phyloP scores from a whole-genome alignment of 495 filamentous ascomycete genomes.

The Trichocladium uniseriatum region DNA sequence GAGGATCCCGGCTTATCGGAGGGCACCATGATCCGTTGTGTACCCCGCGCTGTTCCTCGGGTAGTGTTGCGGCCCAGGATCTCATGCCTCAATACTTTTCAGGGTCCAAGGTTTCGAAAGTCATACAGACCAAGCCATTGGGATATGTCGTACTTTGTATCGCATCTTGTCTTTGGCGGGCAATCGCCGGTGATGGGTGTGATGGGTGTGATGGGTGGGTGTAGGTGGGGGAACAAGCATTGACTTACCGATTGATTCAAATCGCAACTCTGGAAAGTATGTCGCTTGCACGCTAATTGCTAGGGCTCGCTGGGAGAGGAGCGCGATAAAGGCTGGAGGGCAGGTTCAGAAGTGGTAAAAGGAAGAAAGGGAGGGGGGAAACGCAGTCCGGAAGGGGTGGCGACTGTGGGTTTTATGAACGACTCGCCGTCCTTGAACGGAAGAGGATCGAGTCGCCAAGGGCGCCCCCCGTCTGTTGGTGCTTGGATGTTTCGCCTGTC shows the following conservation, averaged over 20 bases:
- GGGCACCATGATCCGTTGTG: too few relatives aligned
- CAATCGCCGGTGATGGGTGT: not conserved
- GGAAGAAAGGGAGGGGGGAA: constrained; percentile 10
- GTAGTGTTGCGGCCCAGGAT: too few relatives aligned
- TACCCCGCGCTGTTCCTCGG: too few relatives aligned
- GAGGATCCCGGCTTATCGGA: too few relatives aligned
- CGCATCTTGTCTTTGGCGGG: constrained; percentile 11
- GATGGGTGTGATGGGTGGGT: too few relatives aligned
- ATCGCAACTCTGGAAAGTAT: constrained; percentile 8
- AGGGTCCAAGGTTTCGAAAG: not conserved
- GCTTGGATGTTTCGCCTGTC: constrained; percentile 18
- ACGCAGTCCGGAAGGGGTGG: constrained; percentile 12
- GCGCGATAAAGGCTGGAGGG: constrained; percentile 10
- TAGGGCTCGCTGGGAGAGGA: constrained; percentile 3
- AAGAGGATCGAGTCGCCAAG: constrained; percentile 1
- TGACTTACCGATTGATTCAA: constrained; percentile 25
- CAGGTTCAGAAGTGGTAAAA: constrained; percentile 18
- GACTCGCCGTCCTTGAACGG: constrained; percentile 4
- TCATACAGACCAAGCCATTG: constrained; percentile 1
- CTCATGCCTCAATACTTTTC: too few relatives aligned
- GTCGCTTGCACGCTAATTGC: constrained; percentile 12
- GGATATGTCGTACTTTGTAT: not conserved
- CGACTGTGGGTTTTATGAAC: constrained; percentile 20
- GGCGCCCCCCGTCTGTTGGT: constrained; percentile 9
- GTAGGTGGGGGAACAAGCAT: not conserved